Base-by-base conservation (phyloP, 1,139 yeast genomes). In the Protomyces arabidopsidicola region DNA sequence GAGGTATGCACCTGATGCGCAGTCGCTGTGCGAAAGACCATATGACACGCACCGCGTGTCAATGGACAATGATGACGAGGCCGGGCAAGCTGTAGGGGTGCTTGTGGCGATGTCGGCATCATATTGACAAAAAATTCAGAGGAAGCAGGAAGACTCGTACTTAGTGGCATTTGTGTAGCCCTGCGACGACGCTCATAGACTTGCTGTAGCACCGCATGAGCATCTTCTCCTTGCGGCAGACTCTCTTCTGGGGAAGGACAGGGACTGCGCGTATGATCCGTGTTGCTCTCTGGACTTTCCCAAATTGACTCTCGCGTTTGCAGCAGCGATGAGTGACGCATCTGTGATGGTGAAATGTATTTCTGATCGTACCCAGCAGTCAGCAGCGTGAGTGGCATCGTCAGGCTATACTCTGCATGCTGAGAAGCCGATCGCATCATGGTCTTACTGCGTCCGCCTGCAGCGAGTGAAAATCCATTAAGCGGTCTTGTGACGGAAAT, bases 131-230 rank as follows among this genome's bases (percentile, higher is more conserved):
- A 16, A 48, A 57, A 51, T 14, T 55, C 62, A n/a, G n/a, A n/a
- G 2, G 27, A 35, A 5, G 45, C 31, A 3, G 39, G 45, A 2
- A 39, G 16, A n/a, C 45, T 39, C 12, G 18, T n/a, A n/a, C 45
- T 39, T 35, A 8, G 38, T 12, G 6, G 38, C n/a, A n/a, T n/a
- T n/a, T n/a, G n/a, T n/a, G n/a, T n/a, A n/a, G n/a, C n/a, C 55
- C 62, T 55, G 51, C 52, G 55, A 38, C 42, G 52, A 8, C 62
- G 55, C 12, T 51, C 55, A 42, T 50, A 57, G 34, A 57, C 31
- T 18, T 45, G 38, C 52, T 51, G 52, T 0, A 57, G 54, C 9
- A 51, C 62, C 2, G 45, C 35, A 18, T 34, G 62, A 3, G 62
- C 62, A 10, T 57, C 62, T 24, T 51, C 38, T 8, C 20, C 38